phyloP scores from a whole-genome alignment of 2,329 filamentous ascomycete genomes.

The Aspergillus aculeatus region DNA sequence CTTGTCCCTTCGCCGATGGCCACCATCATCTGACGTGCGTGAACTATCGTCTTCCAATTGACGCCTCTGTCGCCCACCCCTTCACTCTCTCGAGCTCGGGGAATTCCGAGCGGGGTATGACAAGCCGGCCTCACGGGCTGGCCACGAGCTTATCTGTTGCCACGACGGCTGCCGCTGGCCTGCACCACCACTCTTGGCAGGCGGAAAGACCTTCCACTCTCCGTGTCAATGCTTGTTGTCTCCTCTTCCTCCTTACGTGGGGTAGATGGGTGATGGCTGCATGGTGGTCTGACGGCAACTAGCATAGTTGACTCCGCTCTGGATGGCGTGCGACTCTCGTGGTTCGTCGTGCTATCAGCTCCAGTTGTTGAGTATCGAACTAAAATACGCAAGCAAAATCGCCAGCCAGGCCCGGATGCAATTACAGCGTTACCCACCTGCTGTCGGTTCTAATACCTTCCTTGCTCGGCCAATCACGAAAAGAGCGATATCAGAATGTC shows the following conservation, averaged over 20 bases:
- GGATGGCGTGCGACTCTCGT: neutral
- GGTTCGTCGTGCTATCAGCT: neutral
- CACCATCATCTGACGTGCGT: neutral
- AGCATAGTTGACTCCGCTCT: neutral
- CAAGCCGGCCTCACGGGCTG: neutral
- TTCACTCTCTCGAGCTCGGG: no score
- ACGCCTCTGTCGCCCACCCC: neutral
- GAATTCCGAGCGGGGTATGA: neutral
- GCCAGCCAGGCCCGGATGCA: neutral
- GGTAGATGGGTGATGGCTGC: neutral
- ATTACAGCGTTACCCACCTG: neutral
- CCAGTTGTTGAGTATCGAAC: no score
- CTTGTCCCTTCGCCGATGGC: neutral
- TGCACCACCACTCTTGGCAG: conserved; percentile 2
- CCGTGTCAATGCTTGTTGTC: neutral
- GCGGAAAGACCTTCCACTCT: neutral
- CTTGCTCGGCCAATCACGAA: neutral
- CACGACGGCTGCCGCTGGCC: neutral
- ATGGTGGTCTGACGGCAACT: neutral
- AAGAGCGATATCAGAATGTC: neutral
- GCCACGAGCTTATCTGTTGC: neutral
- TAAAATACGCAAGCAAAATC: no score
- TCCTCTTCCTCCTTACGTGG: neutral
- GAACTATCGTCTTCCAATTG: neutral
- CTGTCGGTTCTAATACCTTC: neutral